A percentile compares a stretch with the other conserved stretches of the same genome.
phyloP scores from a whole-genome alignment of 2,329 filamentous ascomycete genomes.

The Aureobasidium zeae region DNA sequence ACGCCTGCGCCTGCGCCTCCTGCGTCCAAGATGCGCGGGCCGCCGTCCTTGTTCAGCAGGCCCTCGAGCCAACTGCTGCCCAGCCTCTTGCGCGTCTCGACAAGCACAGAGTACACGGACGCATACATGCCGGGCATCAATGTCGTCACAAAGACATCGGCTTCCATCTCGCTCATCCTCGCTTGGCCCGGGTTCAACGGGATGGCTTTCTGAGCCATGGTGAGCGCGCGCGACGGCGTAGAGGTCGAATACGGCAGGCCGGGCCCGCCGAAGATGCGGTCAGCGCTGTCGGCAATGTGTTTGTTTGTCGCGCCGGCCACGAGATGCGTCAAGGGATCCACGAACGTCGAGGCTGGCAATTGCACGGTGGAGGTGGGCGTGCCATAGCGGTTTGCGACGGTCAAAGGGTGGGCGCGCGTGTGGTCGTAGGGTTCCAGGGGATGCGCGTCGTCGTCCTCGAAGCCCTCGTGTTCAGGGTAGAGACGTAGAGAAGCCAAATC shows the following conservation, averaged over 20 bases:
- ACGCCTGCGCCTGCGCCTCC: constrained; percentile 65
- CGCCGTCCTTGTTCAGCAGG: constrained; percentile 50
- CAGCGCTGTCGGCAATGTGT: constrained; percentile 65
- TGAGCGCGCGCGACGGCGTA: constrained; percentile 51
- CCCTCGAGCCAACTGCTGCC: constrained; percentile 61
- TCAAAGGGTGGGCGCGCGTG: constrained; percentile 63
- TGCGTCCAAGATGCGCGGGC: constrained; percentile 61
- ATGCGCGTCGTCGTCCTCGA: constrained; percentile 19
- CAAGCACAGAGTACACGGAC: constrained; percentile 55
- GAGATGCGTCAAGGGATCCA: constrained; percentile 59
- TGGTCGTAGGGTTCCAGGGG: constrained; percentile 23
- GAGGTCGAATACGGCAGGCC: constrained; percentile 68
- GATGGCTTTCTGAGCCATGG: constrained; percentile 54
- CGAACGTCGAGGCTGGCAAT: constrained; percentile 61
- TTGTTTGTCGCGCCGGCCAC: constrained; percentile 55
- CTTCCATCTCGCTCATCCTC: constrained; percentile 65
- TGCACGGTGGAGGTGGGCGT: constrained; percentile 64
- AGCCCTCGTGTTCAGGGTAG: constrained; percentile 5
- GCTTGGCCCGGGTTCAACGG: constrained; percentile 54
- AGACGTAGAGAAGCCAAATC: constrained; percentile 5
- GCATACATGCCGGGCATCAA: constrained; percentile 65
- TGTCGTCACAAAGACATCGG: constrained; percentile 60
- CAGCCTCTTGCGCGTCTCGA: constrained; percentile 64
- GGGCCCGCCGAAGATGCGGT: constrained; percentile 64
- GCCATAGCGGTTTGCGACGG: constrained; percentile 61